Evolutionary conservation across 2,329 filamentous ascomycete genomes (phyloP).

Genomic region (Aspergillus neotritici): DNA sequence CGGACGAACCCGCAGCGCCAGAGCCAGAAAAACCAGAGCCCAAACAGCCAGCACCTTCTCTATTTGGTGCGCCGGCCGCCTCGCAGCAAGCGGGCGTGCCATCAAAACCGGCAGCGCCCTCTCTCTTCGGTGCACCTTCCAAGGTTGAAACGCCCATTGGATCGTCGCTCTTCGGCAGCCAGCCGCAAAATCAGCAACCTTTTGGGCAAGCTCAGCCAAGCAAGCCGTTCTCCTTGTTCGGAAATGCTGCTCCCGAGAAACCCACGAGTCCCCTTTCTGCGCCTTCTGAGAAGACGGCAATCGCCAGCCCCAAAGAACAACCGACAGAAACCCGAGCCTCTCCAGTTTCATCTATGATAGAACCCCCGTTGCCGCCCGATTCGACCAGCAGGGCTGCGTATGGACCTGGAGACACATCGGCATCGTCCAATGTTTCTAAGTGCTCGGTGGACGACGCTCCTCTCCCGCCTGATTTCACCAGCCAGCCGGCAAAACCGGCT

Average conservation of each 20-base stretch:
- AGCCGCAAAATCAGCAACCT: constrained; percentile 22
- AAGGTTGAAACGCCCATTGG: constrained; percentile 1
- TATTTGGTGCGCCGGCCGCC: constrained; percentile 20
- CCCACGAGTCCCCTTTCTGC: constrained; percentile 26
- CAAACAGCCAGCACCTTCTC: constrained; percentile 15
- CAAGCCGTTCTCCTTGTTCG: constrained; percentile 28
- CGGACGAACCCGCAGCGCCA: constrained; percentile 21
- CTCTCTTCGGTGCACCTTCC: constrained; percentile 1
- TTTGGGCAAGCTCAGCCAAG: constrained; percentile 20
- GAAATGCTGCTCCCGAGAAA: constrained; percentile 18
- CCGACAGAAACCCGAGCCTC: constrained; percentile 26
- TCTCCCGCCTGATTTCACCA: constrained; percentile 28
- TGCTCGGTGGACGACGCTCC: constrained; percentile 38
- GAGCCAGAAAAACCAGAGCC: constrained; percentile 20
- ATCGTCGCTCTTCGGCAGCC: constrained; percentile 28
- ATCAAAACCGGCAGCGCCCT: neutral
- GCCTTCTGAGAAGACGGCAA: constrained; percentile 29
- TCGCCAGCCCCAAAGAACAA: constrained; percentile 24
- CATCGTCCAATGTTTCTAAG: constrained; percentile 40
- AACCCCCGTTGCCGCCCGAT: constrained; percentile 43
- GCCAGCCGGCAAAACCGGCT: constrained; percentile 12
- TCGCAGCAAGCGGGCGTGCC: too few relatives aligned
- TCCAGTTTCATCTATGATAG: constrained; percentile 19
- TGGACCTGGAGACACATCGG: constrained; percentile 45
- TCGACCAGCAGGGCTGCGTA: constrained; percentile 44